These are phyloP conservation scores for Rhododendron henanense DNA, from an alignment of 148 eudicot genomes.

Conservation along the genomic window DNA sequence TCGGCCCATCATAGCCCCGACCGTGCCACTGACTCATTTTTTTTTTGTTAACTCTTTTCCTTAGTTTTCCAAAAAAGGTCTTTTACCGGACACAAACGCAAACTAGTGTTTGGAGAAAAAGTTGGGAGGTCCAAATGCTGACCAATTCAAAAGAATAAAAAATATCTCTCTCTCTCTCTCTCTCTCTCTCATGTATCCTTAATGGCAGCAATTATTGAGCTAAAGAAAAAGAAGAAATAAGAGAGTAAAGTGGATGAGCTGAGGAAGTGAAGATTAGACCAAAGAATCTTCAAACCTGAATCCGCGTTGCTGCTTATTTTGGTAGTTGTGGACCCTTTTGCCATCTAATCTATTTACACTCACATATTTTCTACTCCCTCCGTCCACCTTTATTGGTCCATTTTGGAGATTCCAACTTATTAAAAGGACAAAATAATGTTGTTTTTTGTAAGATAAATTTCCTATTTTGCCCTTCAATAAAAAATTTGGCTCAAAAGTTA, in stretches of 20 bases:
- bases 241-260: not conserved
- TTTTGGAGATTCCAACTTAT: no score
- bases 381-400: no score
- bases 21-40: not conserved
- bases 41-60: no score
- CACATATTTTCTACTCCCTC: no score
- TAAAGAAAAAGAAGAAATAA: not conserved
- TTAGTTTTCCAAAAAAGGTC: not conserved
- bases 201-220: conserved; percentile 2
- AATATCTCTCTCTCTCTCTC: not conserved
- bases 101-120: not conserved
- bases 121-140: conserved; percentile 16
- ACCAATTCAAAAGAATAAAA: conserved; percentile 24
- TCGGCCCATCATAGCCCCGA: not conserved
- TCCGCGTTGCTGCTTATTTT: conserved; percentile 5
- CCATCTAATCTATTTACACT: not conserved
- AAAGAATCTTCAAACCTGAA: conserved; percentile 9
- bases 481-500: no score
- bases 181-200: not conserved
- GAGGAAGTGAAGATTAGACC: not conserved
- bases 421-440: no score
- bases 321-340: not conserved
- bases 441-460: no score
- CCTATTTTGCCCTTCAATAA: no score
- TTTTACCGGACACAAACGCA: not conserved